These are phyloP conservation scores for Blastobotrys chiropterorum DNA, from an alignment of 805 yeast genomes.

Conservation along the genomic window DNA sequence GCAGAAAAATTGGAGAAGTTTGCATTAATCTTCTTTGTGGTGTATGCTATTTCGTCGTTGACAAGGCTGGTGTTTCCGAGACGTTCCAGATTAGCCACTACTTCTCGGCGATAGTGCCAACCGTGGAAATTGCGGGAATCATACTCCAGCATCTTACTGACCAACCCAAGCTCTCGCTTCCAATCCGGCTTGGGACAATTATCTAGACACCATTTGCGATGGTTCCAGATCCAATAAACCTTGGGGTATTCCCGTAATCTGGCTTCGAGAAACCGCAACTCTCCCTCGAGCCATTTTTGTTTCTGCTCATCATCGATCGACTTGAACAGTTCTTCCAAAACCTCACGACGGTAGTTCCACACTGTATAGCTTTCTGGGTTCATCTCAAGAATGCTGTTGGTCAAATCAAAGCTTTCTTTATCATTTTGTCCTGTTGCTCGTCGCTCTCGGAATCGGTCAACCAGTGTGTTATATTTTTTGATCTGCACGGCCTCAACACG, in stretches of 20 bases:
- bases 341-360: slow-evolving; percentile 87
- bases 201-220: slow-evolving; percentile 74
- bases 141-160: slow-evolving; percentile 55
- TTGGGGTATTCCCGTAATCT: slow-evolving; percentile 69
- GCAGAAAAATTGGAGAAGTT: slow-evolving; percentile 93
- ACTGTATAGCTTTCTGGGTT: slow-evolving; percentile 86
- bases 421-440: slow-evolving; percentile 30
- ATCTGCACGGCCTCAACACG: slow-evolving; percentile 59
- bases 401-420: slow-evolving; percentile 41
- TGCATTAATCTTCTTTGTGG: slow-evolving; percentile 68
- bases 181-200: slow-evolving; percentile 51
- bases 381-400: slow-evolving; percentile 50
- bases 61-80: slow-evolving; percentile 28
- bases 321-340: slow-evolving; percentile 37
- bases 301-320: slow-evolving; percentile 18
- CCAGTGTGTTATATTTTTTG: slow-evolving; percentile 44
- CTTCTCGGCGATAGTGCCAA: slow-evolving; percentile 85
- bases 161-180: slow-evolving; percentile 64
- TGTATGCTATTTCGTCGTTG: slow-evolving; percentile 62
- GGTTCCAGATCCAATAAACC: slow-evolving; percentile 96
- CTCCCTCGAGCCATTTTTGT: slow-evolving; percentile 41
- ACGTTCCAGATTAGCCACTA: slow-evolving; percentile 37
- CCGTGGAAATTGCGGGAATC: slow-evolving; percentile 92
- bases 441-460: slow-evolving; percentile 35
- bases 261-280: slow-evolving; percentile 53